Base-by-base conservation (phyloP, 1,284 basidiomycete species). In the Stygiomarasmius scandens region DNA sequence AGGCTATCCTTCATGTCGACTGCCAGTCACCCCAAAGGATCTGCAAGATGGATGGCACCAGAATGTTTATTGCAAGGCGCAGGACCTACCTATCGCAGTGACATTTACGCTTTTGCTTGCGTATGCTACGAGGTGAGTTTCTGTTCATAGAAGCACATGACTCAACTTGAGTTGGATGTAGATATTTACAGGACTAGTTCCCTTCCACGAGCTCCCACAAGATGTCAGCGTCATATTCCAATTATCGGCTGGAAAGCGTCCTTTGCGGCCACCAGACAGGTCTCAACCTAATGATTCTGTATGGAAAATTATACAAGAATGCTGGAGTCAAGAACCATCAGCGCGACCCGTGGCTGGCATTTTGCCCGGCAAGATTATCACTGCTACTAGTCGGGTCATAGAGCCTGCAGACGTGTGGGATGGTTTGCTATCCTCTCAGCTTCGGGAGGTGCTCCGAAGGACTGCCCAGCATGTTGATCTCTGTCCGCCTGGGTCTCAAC, bases 91-190 rank as follows among this genome's bases (percentile, higher is more conserved):
- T 48, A 36, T 19, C 54, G 55, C 19, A 67, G 61, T 32, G 70
- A 71, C 52, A 59, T 72, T 3, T 71, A 69, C 24, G 67, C 69
- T 2, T 67, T 68, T 49, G 66, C 64, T 2, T 67, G 66, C 52
- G 64, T 67, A 16, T 67, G 61, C 27, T 61, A 68, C 29, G 68
- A 69, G 62, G 69, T 68, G 20, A 20, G 55, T 36, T 24, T 19
- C 34, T 20, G 8, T 27, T n/a, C 22, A 10, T 9, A 16, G 22
- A 19, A 54, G 14, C 23, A 12, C 4, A 41, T 43, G n/a, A 6
- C 29, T 32, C n/a, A 19, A 11, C 11, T 19, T 25, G 5, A 24
- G 12, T 22, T 22, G 3, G 5, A 27, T 47, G 14, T 22, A 63
- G 62, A 59, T 61, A 2, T 64, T 58, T 43, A 61, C 63, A 0